Conservation (phyloP, 2,329 filamentous ascomycete genomes). For the Hypoxylon sp. region DNA sequence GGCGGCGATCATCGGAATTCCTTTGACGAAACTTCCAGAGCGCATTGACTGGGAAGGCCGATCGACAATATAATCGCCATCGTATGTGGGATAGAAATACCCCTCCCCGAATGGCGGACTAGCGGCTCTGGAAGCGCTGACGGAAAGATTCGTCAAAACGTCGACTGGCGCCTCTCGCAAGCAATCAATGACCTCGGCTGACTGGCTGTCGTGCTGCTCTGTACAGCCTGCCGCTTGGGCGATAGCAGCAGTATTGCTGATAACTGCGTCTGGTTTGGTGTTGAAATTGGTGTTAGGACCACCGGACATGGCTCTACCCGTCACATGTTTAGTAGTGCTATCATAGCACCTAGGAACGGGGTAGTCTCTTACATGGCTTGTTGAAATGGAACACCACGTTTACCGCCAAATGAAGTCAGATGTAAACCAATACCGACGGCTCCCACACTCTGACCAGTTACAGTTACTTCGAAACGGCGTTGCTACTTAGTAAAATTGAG, state of each 20-base stretch:
- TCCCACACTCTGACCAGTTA: slow-evolving; percentile 44
- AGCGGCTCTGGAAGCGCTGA: slow-evolving; percentile 35
- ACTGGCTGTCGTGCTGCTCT: slow-evolving; percentile 19
- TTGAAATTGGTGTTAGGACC: slow-evolving; percentile 43
- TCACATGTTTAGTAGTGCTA: not conserved
- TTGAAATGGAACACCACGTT: slow-evolving; percentile 41
- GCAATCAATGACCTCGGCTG: slow-evolving; percentile 36
- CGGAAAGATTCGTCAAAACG: slow-evolving; percentile 39
- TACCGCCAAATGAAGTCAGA: slow-evolving; percentile 39
- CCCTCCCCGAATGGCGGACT: slow-evolving; percentile 34
- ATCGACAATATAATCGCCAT: slow-evolving; percentile 41
- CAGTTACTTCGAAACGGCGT: slow-evolving; percentile 35
- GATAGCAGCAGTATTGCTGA: slow-evolving; percentile 37
- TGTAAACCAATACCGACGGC: slow-evolving; percentile 43
- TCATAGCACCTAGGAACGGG: not conserved
- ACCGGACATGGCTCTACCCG: slow-evolving; percentile 44
- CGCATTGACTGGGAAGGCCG: slow-evolving; percentile 41
- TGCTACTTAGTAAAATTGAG: not conserved
- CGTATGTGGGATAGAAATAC: slow-evolving; percentile 37
- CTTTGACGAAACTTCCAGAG: slow-evolving; percentile 37
- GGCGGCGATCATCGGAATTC: slow-evolving; percentile 23
- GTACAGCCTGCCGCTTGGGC: slow-evolving; percentile 30
- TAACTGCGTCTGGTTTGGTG: slow-evolving; percentile 38
- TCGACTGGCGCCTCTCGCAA: slow-evolving; percentile 25
- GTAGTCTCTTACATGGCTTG: slow-evolving; percentile 38